These are phyloP conservation scores for Pythium volutum DNA, from an alignment of 352 stramenopile genomes.

Conservation along the genomic window DNA sequence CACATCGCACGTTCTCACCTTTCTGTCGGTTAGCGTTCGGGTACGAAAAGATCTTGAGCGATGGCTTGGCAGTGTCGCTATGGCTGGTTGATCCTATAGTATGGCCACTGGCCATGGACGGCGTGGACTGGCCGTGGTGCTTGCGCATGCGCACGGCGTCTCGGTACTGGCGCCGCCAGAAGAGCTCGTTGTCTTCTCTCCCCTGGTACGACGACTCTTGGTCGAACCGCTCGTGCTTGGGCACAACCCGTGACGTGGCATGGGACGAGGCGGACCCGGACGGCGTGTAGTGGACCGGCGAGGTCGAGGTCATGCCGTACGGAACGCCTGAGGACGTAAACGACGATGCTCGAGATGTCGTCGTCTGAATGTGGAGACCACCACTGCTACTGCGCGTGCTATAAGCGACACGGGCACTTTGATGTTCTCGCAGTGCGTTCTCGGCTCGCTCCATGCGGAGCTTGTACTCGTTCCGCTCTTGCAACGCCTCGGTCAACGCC, in stretches of 20 bases:
- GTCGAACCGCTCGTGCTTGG: constrained; percentile 31
- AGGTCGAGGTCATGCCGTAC: constrained; percentile 25
- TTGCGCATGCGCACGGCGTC: constrained; percentile 33
- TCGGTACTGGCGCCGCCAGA: constrained; percentile 32
- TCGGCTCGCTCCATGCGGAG: constrained; percentile 46
- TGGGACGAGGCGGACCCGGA: constrained; percentile 1
- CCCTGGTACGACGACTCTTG: constrained; percentile 28
- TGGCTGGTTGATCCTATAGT: not conserved
- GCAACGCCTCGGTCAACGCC: constrained; percentile 47
- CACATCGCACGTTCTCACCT: constrained; percentile 13
- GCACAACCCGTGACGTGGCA: constrained; percentile 11
- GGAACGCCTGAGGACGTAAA: constrained; percentile 20
- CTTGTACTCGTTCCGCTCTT: constrained; percentile 56
- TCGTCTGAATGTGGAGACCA: constrained; percentile 19
- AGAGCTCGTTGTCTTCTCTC: constrained; percentile 28
- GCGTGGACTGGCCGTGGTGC: constrained; percentile 13
- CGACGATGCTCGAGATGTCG: constrained; percentile 15
- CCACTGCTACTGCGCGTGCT: not conserved
- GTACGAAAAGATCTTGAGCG: constrained; percentile 72
- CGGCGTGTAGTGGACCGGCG: constrained; percentile 12
- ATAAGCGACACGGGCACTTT: constrained; percentile 13
- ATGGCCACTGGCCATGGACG: not conserved
- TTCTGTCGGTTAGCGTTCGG: constrained; percentile 46
- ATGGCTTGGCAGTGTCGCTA: constrained; percentile 27
- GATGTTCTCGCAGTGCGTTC: constrained; percentile 36